Evolutionary conservation across 2,329 filamentous ascomycete genomes (phyloP).

Genomic region (Claviceps sp.): DNA sequence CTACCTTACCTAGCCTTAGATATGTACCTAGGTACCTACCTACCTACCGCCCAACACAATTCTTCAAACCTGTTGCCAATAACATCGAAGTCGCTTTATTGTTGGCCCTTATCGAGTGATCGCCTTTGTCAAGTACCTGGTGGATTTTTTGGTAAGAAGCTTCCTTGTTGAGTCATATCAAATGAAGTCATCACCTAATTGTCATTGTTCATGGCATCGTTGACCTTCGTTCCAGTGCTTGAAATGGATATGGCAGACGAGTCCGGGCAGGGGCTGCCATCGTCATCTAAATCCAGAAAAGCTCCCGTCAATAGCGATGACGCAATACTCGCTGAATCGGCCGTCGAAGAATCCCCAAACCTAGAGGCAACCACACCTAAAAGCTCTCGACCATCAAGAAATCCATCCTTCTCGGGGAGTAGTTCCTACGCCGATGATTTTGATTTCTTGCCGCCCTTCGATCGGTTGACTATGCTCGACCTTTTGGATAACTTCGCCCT

Average conservation of each 20-base stretch:
- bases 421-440: slow-evolving; percentile 82
- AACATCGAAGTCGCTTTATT: too few species aligned
- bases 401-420: slow-evolving; percentile 69
- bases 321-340: slow-evolving; percentile 27
- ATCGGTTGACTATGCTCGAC: slow-evolving; percentile 83
- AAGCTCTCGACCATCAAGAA: slow-evolving; percentile 54
- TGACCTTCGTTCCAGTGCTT: neutral
- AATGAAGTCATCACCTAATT: neutral
- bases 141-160: neutral
- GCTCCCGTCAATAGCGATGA: slow-evolving; percentile 31
- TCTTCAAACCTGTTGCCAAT: neutral
- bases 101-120: neutral
- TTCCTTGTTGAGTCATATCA: neutral
- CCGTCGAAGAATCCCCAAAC: slow-evolving; percentile 35
- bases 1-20: too few species aligned
- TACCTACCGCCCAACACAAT: neutral
- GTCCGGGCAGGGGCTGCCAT: neutral
- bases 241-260: slow-evolving; percentile 3
- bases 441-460: slow-evolving; percentile 74
- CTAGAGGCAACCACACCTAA: slow-evolving; percentile 31
- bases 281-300: slow-evolving; percentile 18
- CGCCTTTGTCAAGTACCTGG: neutral
- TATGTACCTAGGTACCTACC: too few species aligned
- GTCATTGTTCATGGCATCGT: neutral
- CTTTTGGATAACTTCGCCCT: slow-evolving; percentile 88